Evolutionary conservation across 2,329 filamentous ascomycete species (phyloP).

Genomic region (Beauveria rudraprayagi): DNA sequence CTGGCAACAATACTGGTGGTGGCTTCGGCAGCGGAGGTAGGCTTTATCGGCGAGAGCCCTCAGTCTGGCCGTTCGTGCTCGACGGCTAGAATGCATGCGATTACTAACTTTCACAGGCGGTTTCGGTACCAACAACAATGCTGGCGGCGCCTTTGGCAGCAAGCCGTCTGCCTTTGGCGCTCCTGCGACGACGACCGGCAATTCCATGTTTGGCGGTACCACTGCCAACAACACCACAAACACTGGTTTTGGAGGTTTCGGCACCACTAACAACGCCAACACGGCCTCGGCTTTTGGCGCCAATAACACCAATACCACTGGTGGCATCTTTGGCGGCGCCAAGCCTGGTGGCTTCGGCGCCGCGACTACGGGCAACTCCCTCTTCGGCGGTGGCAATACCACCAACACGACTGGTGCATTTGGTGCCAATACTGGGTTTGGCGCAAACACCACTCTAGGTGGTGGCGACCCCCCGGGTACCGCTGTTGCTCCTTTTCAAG

Average conservation of each 20-base stretch:
- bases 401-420: slow-evolving; percentile 25
- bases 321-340: slow-evolving; percentile 46
- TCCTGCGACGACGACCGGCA: slow-evolving; percentile 29
- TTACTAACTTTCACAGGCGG: slow-evolving; percentile 20
- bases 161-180: slow-evolving; percentile 46
- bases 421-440: slow-evolving; percentile 28
- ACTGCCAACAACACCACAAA: slow-evolving; percentile 29
- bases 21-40: slow-evolving; percentile 30
- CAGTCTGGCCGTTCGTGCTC: background rate
- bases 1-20: slow-evolving; percentile 21
- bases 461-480: slow-evolving; percentile 60
- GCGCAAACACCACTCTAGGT: slow-evolving; percentile 33
- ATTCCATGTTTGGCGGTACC: slow-evolving; percentile 37
- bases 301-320: slow-evolving; percentile 20
- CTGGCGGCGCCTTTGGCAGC: slow-evolving; percentile 26
- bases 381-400: slow-evolving; percentile 36
- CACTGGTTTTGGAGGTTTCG: slow-evolving; percentile 35
- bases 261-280: slow-evolving; percentile 23
- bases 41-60: slow-evolving; percentile 11
- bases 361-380: slow-evolving; percentile 29
- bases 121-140: slow-evolving; percentile 26
- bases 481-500: slow-evolving; percentile 57
- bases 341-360: slow-evolving; percentile 44
- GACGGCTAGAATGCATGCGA: slow-evolving; percentile 9
- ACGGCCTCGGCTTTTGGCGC: slow-evolving; percentile 33